phyloP scores from a whole-genome alignment of 2,329 filamentous ascomycete species.

The Sphaerostilbella broomeana region DNA sequence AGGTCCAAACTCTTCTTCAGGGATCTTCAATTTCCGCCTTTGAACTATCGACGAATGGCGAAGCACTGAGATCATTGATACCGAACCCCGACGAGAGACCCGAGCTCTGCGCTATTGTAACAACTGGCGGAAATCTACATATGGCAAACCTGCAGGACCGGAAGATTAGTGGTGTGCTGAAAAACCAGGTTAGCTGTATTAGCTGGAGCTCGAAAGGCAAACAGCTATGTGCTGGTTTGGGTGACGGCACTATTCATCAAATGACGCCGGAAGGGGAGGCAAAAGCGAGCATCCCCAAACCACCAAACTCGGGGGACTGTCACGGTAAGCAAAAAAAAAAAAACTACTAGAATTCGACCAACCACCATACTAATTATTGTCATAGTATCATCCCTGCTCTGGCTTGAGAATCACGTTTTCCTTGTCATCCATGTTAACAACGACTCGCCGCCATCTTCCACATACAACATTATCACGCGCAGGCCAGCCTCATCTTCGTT shows the following conservation, averaged over 20 bases:
- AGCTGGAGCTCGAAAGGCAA: conserved; percentile 93
- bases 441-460: conserved; percentile 53
- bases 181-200: conserved; percentile 70
- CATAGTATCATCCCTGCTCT: conserved; percentile 69
- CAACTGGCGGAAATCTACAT: conserved; percentile 70
- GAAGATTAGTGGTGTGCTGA: conserved; percentile 57
- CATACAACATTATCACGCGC: conserved; percentile 74
- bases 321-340: conserved; percentile 51
- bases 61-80: conserved; percentile 64
- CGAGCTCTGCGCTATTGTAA: conserved; percentile 74
- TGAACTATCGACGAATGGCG: conserved; percentile 69
- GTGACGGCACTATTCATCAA: conserved; percentile 72
- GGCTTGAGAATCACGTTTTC: conserved; percentile 85
- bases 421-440: conserved; percentile 70
- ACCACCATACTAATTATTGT: conserved; percentile 14
- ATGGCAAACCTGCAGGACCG: conserved; percentile 73
- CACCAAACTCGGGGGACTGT: conserved; percentile 59
- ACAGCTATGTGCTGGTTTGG: conserved; percentile 80
- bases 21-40: conserved; percentile 62
- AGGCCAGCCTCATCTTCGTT: conserved; percentile 53
- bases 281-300: conserved; percentile 73
- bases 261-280: conserved; percentile 74
- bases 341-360: not conserved
- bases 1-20: conserved; percentile 60
- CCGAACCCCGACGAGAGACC: conserved; percentile 75